These are phyloP conservation scores for Boletus rufocinnamomeus DNA, from an alignment of 768 basidiomycete genomes.

Conservation along the genomic window DNA sequence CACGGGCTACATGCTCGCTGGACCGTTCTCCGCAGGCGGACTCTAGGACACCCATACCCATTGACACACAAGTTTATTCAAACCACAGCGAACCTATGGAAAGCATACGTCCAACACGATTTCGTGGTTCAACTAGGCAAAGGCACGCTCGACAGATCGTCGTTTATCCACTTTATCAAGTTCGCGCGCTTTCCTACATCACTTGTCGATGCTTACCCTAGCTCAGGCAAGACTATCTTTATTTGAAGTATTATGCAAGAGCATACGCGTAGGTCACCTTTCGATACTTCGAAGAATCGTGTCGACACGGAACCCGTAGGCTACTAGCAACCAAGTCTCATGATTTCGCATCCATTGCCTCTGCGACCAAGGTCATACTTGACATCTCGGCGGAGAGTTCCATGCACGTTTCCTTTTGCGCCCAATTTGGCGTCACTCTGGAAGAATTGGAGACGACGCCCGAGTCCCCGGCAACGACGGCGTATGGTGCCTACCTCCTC, in stretches of 20 bases:
- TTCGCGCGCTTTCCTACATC: conserved; percentile 33
- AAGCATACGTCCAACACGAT: conserved; percentile 76
- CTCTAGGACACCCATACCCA: conserved; percentile 62
- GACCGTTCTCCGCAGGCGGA: conserved; percentile 46
- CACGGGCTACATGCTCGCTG: background rate
- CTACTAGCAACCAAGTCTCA: conserved; percentile 79
- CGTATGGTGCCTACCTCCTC: conserved; percentile 86
- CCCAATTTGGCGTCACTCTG: conserved; percentile 62
- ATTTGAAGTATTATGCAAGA: conserved; percentile 81
- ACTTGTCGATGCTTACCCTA: background rate
- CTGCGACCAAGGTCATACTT: conserved; percentile 63
- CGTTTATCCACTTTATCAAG: conserved; percentile 87
- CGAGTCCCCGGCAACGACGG: conserved; percentile 73
- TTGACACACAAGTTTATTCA: conserved; percentile 66
- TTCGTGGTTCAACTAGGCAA: conserved; percentile 77
- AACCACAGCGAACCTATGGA: conserved; percentile 59
- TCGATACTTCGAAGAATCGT: background rate
- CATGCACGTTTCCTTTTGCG: conserved; percentile 74
- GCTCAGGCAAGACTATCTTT: conserved; percentile 76
- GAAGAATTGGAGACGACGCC: conserved; percentile 61
- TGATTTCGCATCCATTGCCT: conserved; percentile 58
- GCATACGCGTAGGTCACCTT: conserved; percentile 60
- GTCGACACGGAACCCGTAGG: conserved; percentile 35
- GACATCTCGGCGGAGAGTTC: conserved; percentile 66
- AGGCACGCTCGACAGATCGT: conserved; percentile 64